Evolutionary conservation across 2,329 filamentous ascomycete genomes (phyloP), one percentile per base, ranked within the genome.

Genomic region (Penicillium sp.): DNA sequence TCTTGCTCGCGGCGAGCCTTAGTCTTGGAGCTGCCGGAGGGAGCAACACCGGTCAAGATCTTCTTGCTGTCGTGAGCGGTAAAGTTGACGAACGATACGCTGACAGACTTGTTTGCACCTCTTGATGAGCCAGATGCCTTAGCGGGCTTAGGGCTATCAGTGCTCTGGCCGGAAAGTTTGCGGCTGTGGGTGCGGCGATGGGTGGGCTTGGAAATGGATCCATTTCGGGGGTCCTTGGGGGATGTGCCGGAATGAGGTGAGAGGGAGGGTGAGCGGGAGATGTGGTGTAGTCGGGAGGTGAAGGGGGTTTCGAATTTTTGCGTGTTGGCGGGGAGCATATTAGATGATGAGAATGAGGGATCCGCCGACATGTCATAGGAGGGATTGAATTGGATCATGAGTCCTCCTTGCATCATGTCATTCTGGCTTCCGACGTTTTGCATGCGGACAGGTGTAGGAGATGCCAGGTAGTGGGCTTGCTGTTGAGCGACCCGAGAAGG

Each of bases 1-100:
- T 97, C 93, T 71, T 90, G 89, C 73, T 97, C 93, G 47, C 94
- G 79, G 51, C 91, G 78, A n/a, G 91, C 91, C 71, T 97, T 97
- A 8, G 94, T 97, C 82, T 97, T 97, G 62, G 85, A 89, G 63
- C 87, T 91, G 9, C 94, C 94, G 61, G 88, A 92, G 0, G 93
- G 93, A 42, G 94, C 94, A 11, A 99, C 94, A 5, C 92, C 93
- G 7, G 84, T 90, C 73, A 99, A 84, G 40, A 99, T 86, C 68
- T 88, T 84, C 13, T 82, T 78, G 65, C 86, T 87, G 71, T 99
- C 92, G 46, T 81, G 79, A 0, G 91, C 87, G 1, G 92, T 97
- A 74, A 89, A 96, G 73, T 97, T 97, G 60, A 96, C 90, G 68
- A 97, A 97, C 10, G 80, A 82, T 13, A 79, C 78, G 44, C 70